These are phyloP conservation scores for Gyrodon lividus DNA, from an alignment of 768 basidiomycete genomes.

Conservation along the genomic window DNA sequence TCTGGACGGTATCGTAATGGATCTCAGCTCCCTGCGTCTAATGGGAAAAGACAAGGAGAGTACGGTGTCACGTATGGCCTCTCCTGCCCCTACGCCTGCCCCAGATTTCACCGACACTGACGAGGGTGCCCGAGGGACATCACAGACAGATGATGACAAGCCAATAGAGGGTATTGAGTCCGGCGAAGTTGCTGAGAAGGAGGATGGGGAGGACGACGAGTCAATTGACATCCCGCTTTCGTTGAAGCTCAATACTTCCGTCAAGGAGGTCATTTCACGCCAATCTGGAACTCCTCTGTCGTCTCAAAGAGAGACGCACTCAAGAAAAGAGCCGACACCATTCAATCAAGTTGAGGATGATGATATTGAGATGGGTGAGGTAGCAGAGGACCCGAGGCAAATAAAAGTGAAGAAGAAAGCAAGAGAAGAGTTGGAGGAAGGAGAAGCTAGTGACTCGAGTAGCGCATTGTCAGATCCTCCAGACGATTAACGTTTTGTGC, in stretches of 20 bases:
- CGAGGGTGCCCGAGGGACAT: conserved; percentile 21
- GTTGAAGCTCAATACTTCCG: conserved; percentile 31
- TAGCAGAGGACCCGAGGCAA: conserved; percentile 67
- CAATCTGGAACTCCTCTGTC: conserved; percentile 30
- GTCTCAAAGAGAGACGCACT: conserved; percentile 25
- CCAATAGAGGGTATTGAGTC: conserved; percentile 40
- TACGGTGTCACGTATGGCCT: conserved; percentile 37
- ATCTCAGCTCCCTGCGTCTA: conserved; percentile 60
- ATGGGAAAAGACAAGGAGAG: conserved; percentile 67
- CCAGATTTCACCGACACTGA: conserved; percentile 37
- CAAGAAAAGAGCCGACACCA: conserved; percentile 14
- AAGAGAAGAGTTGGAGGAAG: conserved; percentile 80
- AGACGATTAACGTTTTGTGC: conserved; percentile 40
- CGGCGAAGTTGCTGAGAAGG: conserved; percentile 42
- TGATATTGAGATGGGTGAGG: conserved; percentile 92
- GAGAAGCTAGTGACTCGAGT: conserved; percentile 80
- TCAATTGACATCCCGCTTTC: conserved; percentile 28
- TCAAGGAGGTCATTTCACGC: conserved; percentile 32
- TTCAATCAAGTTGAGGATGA: conserved; percentile 42
- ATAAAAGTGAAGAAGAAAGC: conserved; percentile 46
- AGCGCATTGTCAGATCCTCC: conserved; percentile 78
- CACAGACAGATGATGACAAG: conserved; percentile 32
- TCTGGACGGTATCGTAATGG: conserved; percentile 61
- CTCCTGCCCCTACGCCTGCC: conserved; percentile 49
- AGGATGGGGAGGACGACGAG: conserved; percentile 38